phyloP scores from a whole-genome alignment of 306 rosid species.

The Sophora flavescens region DNA sequence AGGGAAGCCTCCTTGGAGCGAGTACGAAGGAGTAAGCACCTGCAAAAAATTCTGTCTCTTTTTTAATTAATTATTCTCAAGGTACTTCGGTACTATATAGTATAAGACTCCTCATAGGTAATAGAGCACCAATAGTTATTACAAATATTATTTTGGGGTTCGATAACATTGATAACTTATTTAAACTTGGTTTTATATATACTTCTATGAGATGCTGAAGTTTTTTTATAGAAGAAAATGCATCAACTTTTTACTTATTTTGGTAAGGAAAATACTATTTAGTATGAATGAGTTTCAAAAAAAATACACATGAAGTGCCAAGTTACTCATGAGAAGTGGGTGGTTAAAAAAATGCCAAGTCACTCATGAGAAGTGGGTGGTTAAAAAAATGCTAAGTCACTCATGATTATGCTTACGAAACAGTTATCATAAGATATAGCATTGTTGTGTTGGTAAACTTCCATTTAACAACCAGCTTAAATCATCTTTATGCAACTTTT shows the following conservation, averaged over 20 bases:
- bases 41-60: not conserved
- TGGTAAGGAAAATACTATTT: not conserved
- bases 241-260: constrained; percentile 3
- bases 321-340: too few relatives aligned
- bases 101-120: not conserved
- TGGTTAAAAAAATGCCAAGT: too few relatives aligned
- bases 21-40: constrained; percentile 84
- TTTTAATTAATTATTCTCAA: constrained; percentile 1
- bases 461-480: constrained; percentile 1
- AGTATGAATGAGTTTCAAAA: not conserved
- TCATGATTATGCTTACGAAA: too few relatives aligned
- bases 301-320: not conserved
- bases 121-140: not conserved
- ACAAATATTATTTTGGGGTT: not conserved
- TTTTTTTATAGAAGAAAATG: constrained; percentile 13
- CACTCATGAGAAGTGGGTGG: too few relatives aligned
- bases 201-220: constrained; percentile 5
- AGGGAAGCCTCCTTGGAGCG: constrained; percentile 93
- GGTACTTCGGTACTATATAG: constrained; percentile 1
- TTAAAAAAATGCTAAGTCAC: too few relatives aligned
- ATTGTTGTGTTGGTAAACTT: not conserved
- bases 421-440: not conserved
- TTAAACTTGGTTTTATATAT: constrained; percentile 2
- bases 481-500: constrained; percentile 35
- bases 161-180: constrained; percentile 16